Evolutionary conservation across 2,329 filamentous ascomycete genomes (phyloP).

Genomic region (Aphanocladium album): DNA sequence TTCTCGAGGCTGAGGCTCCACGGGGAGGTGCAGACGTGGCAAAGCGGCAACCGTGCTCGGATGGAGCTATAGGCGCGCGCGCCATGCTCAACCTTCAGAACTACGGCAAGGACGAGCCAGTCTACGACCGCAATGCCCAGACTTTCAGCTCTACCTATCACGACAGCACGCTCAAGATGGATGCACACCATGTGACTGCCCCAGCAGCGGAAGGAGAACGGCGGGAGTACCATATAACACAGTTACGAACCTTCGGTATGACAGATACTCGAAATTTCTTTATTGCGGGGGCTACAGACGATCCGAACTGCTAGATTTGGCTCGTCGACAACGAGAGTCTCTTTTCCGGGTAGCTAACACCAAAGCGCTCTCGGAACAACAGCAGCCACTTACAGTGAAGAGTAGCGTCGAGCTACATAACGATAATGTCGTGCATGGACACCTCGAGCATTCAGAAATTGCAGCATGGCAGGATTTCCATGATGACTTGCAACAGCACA

Average conservation of each 20-base stretch:
- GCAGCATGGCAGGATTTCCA: not conserved
- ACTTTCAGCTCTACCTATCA: slow-evolving; percentile 35
- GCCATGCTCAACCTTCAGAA: slow-evolving; percentile 34
- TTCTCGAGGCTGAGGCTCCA: slow-evolving; percentile 35
- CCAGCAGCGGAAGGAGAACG: slow-evolving; percentile 24
- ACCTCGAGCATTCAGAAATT: not conserved
- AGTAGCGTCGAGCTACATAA: too few relatives aligned
- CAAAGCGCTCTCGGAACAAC: slow-evolving; percentile 1
- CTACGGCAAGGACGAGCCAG: slow-evolving; percentile 24
- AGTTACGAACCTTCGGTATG: slow-evolving; percentile 25
- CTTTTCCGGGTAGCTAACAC: slow-evolving; percentile 29
- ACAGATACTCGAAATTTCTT: slow-evolving; percentile 26
- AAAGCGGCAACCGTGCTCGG: slow-evolving; percentile 30
- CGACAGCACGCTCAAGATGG: slow-evolving; percentile 31
- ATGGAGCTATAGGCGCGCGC: slow-evolving; percentile 33
- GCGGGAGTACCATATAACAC: slow-evolving; percentile 38
- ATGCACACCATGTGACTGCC: slow-evolving; percentile 31
- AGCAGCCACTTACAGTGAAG: not conserved
- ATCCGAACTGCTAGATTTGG: slow-evolving; percentile 37
- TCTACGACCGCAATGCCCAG: slow-evolving; percentile 36
- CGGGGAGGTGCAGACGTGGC: slow-evolving; percentile 22
- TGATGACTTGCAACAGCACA: not conserved
- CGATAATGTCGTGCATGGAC: too few relatives aligned
- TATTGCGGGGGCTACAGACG: slow-evolving; percentile 28
- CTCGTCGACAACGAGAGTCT: slow-evolving; percentile 30